A percentile compares a stretch with the other conserved stretches of the same genome.
These are phyloP conservation scores for Collybia sp. DNA, from an alignment of 768 basidiomycete genomes.

Conservation along the genomic window DNA sequence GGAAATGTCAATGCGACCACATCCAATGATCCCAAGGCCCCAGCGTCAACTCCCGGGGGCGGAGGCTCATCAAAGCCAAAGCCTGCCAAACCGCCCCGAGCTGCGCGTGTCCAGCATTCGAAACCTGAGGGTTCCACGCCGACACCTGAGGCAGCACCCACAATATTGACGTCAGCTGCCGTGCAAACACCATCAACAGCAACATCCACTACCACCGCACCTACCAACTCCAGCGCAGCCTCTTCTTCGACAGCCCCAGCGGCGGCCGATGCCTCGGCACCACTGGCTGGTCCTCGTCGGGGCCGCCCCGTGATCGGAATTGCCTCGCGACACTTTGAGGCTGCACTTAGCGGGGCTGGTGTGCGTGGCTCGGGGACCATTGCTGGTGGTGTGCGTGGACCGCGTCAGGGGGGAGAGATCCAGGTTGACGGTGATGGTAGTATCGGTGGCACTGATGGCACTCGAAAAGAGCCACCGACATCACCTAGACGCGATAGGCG, in stretches of 20 bases:
- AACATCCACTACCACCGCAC: slow-evolving; percentile 4
- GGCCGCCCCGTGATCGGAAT: slow-evolving; percentile 57
- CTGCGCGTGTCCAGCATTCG: slow-evolving; percentile 7
- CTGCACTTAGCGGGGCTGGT: slow-evolving; percentile 62
- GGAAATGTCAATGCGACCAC: slow-evolving; percentile 20
- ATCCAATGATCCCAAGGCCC: background rate
- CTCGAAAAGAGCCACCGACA: slow-evolving; percentile 5
- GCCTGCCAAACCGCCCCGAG: slow-evolving; percentile 13
- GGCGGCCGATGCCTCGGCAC: slow-evolving; percentile 10
- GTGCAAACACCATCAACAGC: background rate
- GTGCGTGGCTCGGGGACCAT: slow-evolving; percentile 33
- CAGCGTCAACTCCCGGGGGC: slow-evolving; percentile 5
- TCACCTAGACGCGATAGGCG: slow-evolving; percentile 12
- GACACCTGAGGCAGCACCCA: slow-evolving; percentile 5
- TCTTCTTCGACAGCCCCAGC: slow-evolving; percentile 8
- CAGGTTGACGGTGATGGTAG: slow-evolving; percentile 14
- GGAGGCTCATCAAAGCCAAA: slow-evolving; percentile 14
- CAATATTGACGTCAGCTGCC: slow-evolving; percentile 4
- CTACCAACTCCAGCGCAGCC: slow-evolving; percentile 3
- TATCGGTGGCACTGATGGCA: slow-evolving; percentile 1
- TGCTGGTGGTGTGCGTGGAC: slow-evolving; percentile 5
- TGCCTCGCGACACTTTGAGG: slow-evolving; percentile 67
- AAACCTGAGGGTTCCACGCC: slow-evolving; percentile 5
- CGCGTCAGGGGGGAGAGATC: slow-evolving; percentile 17
- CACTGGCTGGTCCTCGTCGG: slow-evolving; percentile 30